phyloP scores from a whole-genome alignment of 257 asterid species.

The Scutellaria baicalensis region DNA sequence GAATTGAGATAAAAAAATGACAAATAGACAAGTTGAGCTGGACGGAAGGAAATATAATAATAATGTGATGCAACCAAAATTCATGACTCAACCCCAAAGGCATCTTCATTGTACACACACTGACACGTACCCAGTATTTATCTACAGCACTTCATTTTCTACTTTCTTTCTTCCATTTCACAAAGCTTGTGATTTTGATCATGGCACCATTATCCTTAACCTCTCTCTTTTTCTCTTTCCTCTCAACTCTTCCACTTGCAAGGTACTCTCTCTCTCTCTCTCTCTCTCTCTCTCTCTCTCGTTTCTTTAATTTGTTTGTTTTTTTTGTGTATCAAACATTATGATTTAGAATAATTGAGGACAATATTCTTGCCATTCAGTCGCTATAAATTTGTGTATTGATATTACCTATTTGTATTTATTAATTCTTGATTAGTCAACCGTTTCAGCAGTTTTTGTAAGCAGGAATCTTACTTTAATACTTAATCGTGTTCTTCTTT shows the following conservation, averaged over 20 bases:
- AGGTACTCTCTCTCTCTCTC: slow-evolving; percentile 18
- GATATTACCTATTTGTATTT: background rate
- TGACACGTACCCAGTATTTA: too few relatives aligned
- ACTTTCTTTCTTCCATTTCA: background rate
- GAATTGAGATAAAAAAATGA: too few relatives aligned
- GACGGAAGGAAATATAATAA: too few relatives aligned
- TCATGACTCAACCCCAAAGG: too few relatives aligned
- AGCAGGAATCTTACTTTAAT: background rate
- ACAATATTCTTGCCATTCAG: background rate
- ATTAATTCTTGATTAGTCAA: background rate
- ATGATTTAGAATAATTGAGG: background rate
- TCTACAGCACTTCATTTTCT: background rate
- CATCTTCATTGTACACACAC: too few relatives aligned
- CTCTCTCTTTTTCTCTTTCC: slow-evolving; percentile 14
- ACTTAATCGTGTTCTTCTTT: too few relatives aligned
- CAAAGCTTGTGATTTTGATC: background rate
- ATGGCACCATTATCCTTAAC: slow-evolving; percentile 14
- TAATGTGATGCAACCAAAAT: too few relatives aligned
- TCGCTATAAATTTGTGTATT: background rate
- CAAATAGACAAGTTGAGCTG: too few relatives aligned
- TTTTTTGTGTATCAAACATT: background rate
- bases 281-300: background rate
- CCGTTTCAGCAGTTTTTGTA: slow-evolving; percentile 1
- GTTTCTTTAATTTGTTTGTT: background rate
- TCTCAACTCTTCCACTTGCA: slow-evolving; percentile 13